Conservation (phyloP, 352 stramenopile species). For the Phytophthora colocasiae region DNA sequence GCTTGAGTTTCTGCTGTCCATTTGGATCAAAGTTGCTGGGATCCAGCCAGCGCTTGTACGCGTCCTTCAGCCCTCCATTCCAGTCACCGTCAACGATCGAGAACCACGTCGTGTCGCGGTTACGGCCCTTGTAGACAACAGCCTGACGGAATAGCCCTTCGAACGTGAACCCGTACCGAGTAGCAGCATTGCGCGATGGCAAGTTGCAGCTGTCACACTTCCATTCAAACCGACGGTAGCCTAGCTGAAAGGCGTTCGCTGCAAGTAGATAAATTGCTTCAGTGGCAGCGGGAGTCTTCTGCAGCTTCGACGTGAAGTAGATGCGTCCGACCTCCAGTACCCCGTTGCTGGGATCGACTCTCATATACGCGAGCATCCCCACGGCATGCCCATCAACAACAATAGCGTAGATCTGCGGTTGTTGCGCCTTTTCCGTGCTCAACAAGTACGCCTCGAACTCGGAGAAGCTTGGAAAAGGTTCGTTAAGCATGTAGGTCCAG, state of each 20-base stretch:
- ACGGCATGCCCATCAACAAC: slow-evolving; percentile 16
- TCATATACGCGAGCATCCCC: slow-evolving; percentile 26
- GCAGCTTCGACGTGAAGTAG: slow-evolving; percentile 16
- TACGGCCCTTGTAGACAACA: slow-evolving; percentile 24
- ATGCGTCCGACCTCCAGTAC: slow-evolving; percentile 21
- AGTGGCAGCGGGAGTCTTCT: slow-evolving; percentile 18
- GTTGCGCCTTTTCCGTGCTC: slow-evolving; percentile 3
- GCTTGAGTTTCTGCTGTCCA: slow-evolving; percentile 23
- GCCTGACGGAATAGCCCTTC: slow-evolving; percentile 28
- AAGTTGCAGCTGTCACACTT: slow-evolving; percentile 32
- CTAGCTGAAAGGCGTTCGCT: slow-evolving; percentile 23
- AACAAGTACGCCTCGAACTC: slow-evolving; percentile 22
- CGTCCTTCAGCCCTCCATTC: slow-evolving; percentile 12
- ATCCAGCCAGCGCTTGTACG: slow-evolving; percentile 23
- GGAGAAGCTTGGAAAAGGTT: slow-evolving; percentile 11
- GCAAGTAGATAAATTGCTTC: slow-evolving; percentile 24
- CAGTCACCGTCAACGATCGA: slow-evolving; percentile 31
- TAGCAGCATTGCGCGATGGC: slow-evolving; percentile 11
- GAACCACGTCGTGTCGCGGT: slow-evolving; percentile 29
- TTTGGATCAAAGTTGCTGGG: slow-evolving; percentile 24
- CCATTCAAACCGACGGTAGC: slow-evolving; percentile 30
- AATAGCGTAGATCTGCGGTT: slow-evolving; percentile 28
- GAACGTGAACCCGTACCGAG: slow-evolving; percentile 26
- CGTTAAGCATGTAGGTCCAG: slow-evolving; percentile 29
- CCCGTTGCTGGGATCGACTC: slow-evolving; percentile 10